These are phyloP conservation scores for Podosphaera leucotricha DNA, from an alignment of 2,329 filamentous ascomycete genomes.

Conservation along the genomic window DNA sequence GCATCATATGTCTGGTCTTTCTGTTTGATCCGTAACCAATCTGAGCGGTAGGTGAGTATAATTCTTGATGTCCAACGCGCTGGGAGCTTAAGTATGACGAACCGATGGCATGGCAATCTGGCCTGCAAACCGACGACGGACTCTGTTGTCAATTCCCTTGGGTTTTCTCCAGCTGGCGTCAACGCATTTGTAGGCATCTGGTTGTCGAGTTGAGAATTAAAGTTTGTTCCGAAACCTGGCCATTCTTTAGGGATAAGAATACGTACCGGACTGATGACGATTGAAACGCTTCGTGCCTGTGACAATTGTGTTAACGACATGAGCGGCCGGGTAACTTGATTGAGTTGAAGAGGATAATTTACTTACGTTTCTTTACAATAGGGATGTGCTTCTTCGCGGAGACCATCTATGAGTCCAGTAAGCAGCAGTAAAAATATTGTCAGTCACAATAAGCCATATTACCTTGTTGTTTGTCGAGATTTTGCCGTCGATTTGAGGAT, in stretches of 20 bases:
- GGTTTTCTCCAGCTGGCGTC: slow-evolving; percentile 91
- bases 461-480: not conserved
- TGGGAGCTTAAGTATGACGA: slow-evolving; percentile 24
- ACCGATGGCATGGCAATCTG: slow-evolving; percentile 95
- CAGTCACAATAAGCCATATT: not conserved
- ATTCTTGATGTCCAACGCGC: not conserved
- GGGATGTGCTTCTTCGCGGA: slow-evolving; percentile 97
- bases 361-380: slow-evolving; percentile 99
- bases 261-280: slow-evolving; percentile 64
- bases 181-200: slow-evolving; percentile 74
- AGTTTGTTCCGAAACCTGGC: not conserved
- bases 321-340: too few species aligned
- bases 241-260: not conserved
- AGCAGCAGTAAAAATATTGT: not conserved
- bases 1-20: slow-evolving; percentile 98
- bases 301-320: slow-evolving; percentile 15
- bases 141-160: slow-evolving; percentile 98
- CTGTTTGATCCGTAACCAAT: slow-evolving; percentile 99
- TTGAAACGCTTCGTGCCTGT: slow-evolving; percentile 82
- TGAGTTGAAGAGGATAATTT: slow-evolving; percentile 3
- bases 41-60: slow-evolving; percentile 22
- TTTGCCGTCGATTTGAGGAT: not conserved
- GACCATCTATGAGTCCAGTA: slow-evolving; percentile 47
- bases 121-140: slow-evolving; percentile 92
- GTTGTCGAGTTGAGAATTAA: not conserved